These are phyloP conservation scores for Lentinula boryana DNA, from an alignment of 768 basidiomycete genomes.

Conservation along the genomic window DNA sequence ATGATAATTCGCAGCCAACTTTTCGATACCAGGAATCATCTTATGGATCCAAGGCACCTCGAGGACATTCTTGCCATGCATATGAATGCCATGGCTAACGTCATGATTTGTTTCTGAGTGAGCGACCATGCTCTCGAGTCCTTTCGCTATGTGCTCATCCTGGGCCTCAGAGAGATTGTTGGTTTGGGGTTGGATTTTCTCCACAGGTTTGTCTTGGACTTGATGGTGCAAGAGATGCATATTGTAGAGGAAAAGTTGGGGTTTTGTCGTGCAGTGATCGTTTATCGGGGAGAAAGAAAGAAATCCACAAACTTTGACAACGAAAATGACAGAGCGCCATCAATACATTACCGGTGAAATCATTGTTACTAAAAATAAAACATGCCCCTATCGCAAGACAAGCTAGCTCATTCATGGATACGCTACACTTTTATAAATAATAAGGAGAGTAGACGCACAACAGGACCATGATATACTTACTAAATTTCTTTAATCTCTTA, in stretches of 20 bases:
- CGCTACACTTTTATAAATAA: too few relatives aligned
- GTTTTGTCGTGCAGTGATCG: too few relatives aligned
- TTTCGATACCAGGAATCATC: constrained; percentile 51
- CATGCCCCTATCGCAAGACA: not conserved
- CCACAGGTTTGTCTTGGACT: constrained; percentile 18
- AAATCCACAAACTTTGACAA: too few relatives aligned
- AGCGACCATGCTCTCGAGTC: constrained; percentile 29
- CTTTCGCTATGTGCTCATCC: constrained; percentile 23
- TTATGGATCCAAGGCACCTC: constrained; percentile 34
- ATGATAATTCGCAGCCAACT: constrained; percentile 45
- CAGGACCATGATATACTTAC: too few relatives aligned
- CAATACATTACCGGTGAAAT: not conserved
- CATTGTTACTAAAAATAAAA: not conserved
- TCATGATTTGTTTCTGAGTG: constrained; percentile 22
- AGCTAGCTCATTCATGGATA: too few relatives aligned
- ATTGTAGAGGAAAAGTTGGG: too few relatives aligned
- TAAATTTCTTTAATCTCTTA: too few relatives aligned
- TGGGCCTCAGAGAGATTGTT: constrained; percentile 29
- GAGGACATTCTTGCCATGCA: constrained; percentile 21
- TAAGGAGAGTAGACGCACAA: too few relatives aligned
- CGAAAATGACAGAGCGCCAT: too few relatives aligned
- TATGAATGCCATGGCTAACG: constrained; percentile 25
- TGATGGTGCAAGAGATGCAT: constrained; percentile 8
- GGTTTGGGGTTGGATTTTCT: constrained; percentile 17
- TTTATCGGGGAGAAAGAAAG: too few relatives aligned